Evolutionary conservation across 2,329 filamentous ascomycete species (phyloP).

Genomic region (Chrysoporthe puriensis): DNA sequence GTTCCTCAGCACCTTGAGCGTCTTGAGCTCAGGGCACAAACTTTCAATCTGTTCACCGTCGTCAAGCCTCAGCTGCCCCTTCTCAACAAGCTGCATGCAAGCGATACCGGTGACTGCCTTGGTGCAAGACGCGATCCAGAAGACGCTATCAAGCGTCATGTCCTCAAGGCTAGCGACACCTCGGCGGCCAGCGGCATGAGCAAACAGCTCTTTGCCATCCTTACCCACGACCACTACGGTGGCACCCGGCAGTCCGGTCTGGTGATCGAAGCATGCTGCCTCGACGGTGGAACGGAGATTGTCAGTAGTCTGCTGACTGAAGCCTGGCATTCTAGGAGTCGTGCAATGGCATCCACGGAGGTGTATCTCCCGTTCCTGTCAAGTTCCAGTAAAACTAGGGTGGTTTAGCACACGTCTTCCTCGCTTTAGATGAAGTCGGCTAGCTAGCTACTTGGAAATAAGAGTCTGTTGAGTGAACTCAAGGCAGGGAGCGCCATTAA

Average conservation of each 20-base stretch:
- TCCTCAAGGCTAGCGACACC: constrained; percentile 37
- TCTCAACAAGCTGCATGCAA: constrained; percentile 59
- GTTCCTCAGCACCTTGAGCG: constrained; percentile 47
- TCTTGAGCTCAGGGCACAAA: constrained; percentile 54
- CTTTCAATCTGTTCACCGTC: constrained; percentile 29
- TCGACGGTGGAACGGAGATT: constrained; percentile 41
- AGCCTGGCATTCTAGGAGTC: constrained; percentile 25
- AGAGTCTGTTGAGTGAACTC: not conserved
- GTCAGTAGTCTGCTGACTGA: constrained; percentile 28
- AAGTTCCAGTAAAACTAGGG: not conserved
- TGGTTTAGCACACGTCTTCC: not conserved
- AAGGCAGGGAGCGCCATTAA: not conserved
- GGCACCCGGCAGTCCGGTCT: constrained; percentile 48
- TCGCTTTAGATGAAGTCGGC: not conserved
- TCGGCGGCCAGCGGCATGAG: constrained; percentile 51
- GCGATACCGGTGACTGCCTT: constrained; percentile 58
- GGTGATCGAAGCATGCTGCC: constrained; percentile 41
- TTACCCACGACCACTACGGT: constrained; percentile 52
- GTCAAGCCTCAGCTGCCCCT: constrained; percentile 33
- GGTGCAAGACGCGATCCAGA: constrained; percentile 63
- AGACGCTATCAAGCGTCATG: constrained; percentile 53
- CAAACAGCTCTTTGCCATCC: constrained; percentile 51
- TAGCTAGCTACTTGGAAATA: not conserved
- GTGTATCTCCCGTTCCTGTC: not conserved
- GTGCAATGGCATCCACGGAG: not conserved